Conservation (phyloP, 495 filamentous ascomycete species). For the Aspergillus hancockii region DNA sequence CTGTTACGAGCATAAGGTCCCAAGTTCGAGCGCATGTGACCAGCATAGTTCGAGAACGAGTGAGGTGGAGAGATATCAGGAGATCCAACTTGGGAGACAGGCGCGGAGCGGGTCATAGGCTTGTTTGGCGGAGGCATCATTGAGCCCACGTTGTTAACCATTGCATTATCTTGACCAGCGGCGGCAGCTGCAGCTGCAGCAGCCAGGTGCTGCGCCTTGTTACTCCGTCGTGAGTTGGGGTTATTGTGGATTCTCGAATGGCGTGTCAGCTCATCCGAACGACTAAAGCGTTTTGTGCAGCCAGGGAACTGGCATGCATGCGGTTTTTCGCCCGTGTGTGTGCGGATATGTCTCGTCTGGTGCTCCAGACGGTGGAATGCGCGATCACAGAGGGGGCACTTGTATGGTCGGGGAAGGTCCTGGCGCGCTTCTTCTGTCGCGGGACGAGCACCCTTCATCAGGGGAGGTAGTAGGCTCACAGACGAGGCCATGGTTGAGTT, state of each 20-base stretch:
- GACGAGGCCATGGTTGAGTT: constrained; percentile 66
- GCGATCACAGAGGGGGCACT: constrained; percentile 97
- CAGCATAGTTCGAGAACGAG: constrained; percentile 76
- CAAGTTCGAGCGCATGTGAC: constrained; percentile 61
- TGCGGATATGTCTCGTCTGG: constrained; percentile 95
- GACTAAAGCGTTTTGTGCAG: constrained; percentile 96
- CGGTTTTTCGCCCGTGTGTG: constrained; percentile 97
- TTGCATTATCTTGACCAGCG: constrained; percentile 50
- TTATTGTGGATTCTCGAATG: constrained; percentile 99
- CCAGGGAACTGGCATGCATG: constrained; percentile 92
- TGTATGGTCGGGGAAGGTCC: constrained; percentile 95
- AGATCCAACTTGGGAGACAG: constrained; percentile 82
- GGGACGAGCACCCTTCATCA: constrained; percentile 66
- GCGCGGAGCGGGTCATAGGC: constrained; percentile 80
- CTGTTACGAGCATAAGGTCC: constrained; percentile 64
- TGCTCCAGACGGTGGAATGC: constrained; percentile 98
- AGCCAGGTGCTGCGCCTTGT: constrained; percentile 74
- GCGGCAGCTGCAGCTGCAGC: constrained; percentile 56
- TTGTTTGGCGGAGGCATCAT: constrained; percentile 76
- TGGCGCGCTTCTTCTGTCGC: constrained; percentile 58
- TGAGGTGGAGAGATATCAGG: constrained; percentile 96
- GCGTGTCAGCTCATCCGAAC: constrained; percentile 93
- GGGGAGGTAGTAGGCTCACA: constrained; percentile 64
- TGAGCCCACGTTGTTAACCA: constrained; percentile 51
- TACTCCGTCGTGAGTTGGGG: constrained; percentile 91